These are phyloP conservation scores for Zoysia japonica DNA, from an alignment of 176 grass and related monocot genomes.

Conservation along the genomic window DNA sequence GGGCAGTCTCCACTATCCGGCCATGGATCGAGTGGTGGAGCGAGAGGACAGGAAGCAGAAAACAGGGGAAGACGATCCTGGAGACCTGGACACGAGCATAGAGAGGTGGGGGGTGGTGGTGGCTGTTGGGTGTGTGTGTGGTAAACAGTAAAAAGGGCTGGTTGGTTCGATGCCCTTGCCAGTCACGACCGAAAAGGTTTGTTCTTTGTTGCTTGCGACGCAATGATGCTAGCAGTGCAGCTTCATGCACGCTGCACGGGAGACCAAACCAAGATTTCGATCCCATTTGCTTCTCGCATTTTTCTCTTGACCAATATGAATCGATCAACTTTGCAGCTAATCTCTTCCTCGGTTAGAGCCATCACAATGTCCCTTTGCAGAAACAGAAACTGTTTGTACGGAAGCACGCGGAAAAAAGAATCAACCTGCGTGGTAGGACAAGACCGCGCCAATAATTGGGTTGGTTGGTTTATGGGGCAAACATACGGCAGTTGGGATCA, in stretches of 20 bases:
- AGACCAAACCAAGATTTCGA: conserved; percentile 9
- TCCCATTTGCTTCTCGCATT: neutral
- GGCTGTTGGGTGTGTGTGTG: neutral
- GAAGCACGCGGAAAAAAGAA: neutral
- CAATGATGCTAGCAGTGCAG: conserved; percentile 1
- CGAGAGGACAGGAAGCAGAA: neutral
- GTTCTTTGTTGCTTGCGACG: neutral
- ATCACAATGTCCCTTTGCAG: neutral
- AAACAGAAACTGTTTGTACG: neutral
- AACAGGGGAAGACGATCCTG: no score
- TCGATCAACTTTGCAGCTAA: neutral
- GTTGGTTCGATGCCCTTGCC: neutral
- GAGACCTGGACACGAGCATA: neutral
- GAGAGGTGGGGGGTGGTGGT: neutral
- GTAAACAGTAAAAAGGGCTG: conserved; percentile 1
- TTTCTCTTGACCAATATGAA: neutral
- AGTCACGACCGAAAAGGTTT: neutral
- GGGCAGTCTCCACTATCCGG: neutral
- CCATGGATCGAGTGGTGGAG: neutral
- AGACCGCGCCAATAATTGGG: neutral
- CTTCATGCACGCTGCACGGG: conserved; percentile 1
- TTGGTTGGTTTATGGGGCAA: neutral
- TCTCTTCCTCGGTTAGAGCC: neutral
- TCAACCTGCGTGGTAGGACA: neutral
- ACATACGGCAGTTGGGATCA: neutral